Conservation (phyloP, 345 rosid species). For the Bretschneidera sinensis region DNA sequence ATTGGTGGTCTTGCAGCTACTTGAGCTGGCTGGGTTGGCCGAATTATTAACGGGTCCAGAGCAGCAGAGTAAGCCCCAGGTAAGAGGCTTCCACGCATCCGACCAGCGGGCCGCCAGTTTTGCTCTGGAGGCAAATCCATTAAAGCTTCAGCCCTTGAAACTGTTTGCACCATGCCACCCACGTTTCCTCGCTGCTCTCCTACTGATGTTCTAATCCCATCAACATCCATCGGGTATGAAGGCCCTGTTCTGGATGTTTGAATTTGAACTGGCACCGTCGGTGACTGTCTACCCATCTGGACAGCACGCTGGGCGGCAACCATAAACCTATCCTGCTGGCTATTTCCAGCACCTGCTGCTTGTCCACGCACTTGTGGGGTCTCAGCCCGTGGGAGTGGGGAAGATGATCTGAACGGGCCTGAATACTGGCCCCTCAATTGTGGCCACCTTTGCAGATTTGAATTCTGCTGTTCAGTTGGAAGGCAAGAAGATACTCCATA, state of each 20-base stretch:
- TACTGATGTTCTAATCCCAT: slow-evolving; percentile 23
- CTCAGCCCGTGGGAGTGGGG: slow-evolving; percentile 29
- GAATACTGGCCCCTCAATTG: slow-evolving; percentile 39
- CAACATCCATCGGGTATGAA: slow-evolving; percentile 15
- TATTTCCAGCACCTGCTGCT: slow-evolving; percentile 16
- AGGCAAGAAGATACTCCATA: slow-evolving; percentile 20
- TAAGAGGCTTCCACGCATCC: slow-evolving; percentile 82
- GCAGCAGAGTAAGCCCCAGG: slow-evolving; percentile 41
- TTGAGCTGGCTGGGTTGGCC: slow-evolving; percentile 54
- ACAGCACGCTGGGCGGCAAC: slow-evolving; percentile 26
- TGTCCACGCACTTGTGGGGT: slow-evolving; percentile 34
- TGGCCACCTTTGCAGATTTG: slow-evolving; percentile 28
- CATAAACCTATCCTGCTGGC: slow-evolving; percentile 24
- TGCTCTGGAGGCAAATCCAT: slow-evolving; percentile 33
- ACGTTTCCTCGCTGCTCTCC: slow-evolving; percentile 33
- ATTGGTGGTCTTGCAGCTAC: slow-evolving; percentile 7
- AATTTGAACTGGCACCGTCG: slow-evolving; percentile 32
- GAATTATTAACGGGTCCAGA: slow-evolving; percentile 54
- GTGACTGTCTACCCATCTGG: slow-evolving; percentile 36
- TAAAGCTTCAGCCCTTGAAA: slow-evolving; percentile 29
- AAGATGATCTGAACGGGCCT: slow-evolving; percentile 21
- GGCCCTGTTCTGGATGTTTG: slow-evolving; percentile 24
- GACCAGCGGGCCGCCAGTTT: slow-evolving; percentile 66
- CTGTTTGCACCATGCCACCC: slow-evolving; percentile 26
- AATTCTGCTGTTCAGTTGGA: slow-evolving; percentile 21